phyloP scores from a whole-genome alignment of 805 yeast species.

The Candida ortonii region DNA sequence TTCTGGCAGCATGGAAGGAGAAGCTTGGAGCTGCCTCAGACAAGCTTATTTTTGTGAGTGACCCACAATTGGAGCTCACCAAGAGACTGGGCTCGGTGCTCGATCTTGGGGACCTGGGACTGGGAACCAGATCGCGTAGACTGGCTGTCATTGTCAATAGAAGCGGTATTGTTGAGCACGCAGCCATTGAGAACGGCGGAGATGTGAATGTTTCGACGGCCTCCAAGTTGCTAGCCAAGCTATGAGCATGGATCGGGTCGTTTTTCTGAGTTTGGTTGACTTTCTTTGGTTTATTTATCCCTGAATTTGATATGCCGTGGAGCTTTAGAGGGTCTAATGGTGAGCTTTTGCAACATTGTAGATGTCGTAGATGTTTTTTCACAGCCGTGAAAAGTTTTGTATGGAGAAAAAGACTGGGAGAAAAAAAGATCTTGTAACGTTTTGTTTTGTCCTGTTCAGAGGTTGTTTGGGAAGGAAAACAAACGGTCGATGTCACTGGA shows the following conservation, averaged over 20 bases:
- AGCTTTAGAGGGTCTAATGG: too few relatives aligned
- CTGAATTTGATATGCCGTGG: too few relatives aligned
- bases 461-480: neutral
- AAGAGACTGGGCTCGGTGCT: conserved; percentile 54
- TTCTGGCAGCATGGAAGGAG: conserved; percentile 66
- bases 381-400: too few relatives aligned
- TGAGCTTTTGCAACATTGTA: too few relatives aligned
- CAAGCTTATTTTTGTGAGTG: conserved; percentile 58
- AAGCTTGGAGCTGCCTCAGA: conserved; percentile 35
- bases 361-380: too few relatives aligned
- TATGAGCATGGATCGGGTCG: too few relatives aligned
- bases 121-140: conserved; percentile 60
- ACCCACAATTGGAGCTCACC: conserved; percentile 58
- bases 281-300: too few relatives aligned
- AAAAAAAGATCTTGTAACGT: too few relatives aligned
- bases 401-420: too few relatives aligned
- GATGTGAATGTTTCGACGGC: conserved; percentile 29
- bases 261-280: too few relatives aligned
- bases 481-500: conserved; percentile 1
- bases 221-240: conserved; percentile 24
- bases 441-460: too few relatives aligned
- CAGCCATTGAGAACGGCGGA: conserved; percentile 29
- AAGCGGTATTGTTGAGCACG: conserved; percentile 37
- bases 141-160: conserved; percentile 62
- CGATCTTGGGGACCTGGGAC: conserved; percentile 51